phyloP scores from a whole-genome alignment of 768 basidiomycete species.

The Psilocybe sp. region DNA sequence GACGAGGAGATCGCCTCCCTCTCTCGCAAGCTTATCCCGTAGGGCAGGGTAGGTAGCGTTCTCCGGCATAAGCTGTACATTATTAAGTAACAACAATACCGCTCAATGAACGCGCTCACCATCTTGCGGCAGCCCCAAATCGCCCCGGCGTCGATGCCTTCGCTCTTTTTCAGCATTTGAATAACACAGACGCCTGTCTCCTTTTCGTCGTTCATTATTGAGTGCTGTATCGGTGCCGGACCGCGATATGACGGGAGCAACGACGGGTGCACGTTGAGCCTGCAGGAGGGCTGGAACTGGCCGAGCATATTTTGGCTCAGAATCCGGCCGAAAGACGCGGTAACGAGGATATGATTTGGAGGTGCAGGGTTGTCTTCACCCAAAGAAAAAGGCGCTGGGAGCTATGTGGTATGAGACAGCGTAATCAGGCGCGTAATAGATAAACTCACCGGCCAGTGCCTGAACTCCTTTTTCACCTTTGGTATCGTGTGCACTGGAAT shows the following conservation, averaged over 20 bases:
- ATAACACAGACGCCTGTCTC: slow-evolving; percentile 82
- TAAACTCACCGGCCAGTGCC: slow-evolving; percentile 54
- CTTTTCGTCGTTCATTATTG: slow-evolving; percentile 62
- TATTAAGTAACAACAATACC: neutral
- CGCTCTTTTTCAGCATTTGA: slow-evolving; percentile 63
- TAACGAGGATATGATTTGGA: slow-evolving; percentile 62
- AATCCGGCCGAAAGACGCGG: slow-evolving; percentile 91
- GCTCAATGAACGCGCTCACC: slow-evolving; percentile 32
- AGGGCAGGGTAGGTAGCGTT: slow-evolving; percentile 52
- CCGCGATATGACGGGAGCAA: slow-evolving; percentile 86
- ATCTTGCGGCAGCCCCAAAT: slow-evolving; percentile 55
- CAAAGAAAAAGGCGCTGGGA: slow-evolving; percentile 36
- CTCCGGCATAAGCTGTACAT: slow-evolving; percentile 47
- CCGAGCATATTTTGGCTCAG: slow-evolving; percentile 60
- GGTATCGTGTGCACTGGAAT: slow-evolving; percentile 66
- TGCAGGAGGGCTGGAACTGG: slow-evolving; percentile 53
- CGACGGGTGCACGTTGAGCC: slow-evolving; percentile 90
- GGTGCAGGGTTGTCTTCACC: slow-evolving; percentile 20
- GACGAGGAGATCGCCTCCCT: slow-evolving; percentile 72
- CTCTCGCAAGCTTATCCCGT: slow-evolving; percentile 53
- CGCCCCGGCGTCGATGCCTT: slow-evolving; percentile 78
- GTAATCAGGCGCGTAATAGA: neutral
- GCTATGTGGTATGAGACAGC: slow-evolving; percentile 15
- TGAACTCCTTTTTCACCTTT: slow-evolving; percentile 54
- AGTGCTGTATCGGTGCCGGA: slow-evolving; percentile 86